Conservation (phyloP, 805 yeast species). For the Kodamaea kaohsiungensis region DNA sequence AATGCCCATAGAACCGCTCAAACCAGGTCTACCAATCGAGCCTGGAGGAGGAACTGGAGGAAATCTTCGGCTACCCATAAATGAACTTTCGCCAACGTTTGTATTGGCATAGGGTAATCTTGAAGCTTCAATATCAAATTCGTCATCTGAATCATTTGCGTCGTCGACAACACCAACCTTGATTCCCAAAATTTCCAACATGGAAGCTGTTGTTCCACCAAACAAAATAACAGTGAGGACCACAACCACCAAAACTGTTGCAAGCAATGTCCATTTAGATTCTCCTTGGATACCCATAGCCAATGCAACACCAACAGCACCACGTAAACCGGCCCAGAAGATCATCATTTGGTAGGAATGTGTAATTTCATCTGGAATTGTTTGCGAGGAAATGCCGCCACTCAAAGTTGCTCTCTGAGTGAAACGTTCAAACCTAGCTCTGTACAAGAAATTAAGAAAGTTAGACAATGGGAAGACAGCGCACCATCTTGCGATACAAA, state of each 20-base stretch:
- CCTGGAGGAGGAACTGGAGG: constrained; percentile 15
- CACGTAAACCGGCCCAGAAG: constrained; percentile 98
- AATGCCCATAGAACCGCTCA: constrained; percentile 12
- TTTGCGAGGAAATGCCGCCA: constrained; percentile 43
- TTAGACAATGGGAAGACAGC: constrained; percentile 94
- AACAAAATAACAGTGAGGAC: constrained; percentile 93
- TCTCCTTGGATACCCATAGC: constrained; percentile 98
- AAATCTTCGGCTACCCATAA: constrained; percentile 27
- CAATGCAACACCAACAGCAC: constrained; percentile 98
- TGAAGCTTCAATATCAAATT: constrained; percentile 87
- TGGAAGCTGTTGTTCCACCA: constrained; percentile 98
- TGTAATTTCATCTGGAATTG: constrained; percentile 83
- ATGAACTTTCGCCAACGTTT: constrained; percentile 12
- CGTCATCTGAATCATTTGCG: constrained; percentile 78
- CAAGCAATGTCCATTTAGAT: constrained; percentile 80
- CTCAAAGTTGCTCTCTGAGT: constrained; percentile 25
- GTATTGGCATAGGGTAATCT: constrained; percentile 28
- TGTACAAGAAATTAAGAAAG: constrained; percentile 75
- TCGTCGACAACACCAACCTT: constrained; percentile 89
- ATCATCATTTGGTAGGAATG: constrained; percentile 98
- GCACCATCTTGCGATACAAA: constrained; percentile 94
- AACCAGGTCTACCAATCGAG: constrained; percentile 6
- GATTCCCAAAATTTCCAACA: constrained; percentile 93
- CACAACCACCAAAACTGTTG: constrained; percentile 95
- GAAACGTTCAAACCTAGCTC: constrained; percentile 52